Conservation (phyloP, 345 rosid genomes). For the Arabis hirsuta region DNA sequence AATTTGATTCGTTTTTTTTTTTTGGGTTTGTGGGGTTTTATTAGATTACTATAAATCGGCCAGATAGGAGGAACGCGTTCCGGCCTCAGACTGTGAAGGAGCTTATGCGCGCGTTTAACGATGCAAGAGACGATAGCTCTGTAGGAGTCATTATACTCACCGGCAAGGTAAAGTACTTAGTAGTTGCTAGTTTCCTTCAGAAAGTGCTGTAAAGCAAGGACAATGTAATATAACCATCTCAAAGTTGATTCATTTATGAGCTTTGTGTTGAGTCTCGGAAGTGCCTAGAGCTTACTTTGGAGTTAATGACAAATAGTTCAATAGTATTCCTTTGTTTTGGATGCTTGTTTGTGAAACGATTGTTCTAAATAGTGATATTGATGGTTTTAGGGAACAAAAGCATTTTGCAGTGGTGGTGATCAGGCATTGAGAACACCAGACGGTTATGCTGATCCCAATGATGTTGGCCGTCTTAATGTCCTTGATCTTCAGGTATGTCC, state of each 20-base stretch:
- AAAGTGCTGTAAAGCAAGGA: neutral
- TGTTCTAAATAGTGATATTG: constrained; percentile 22
- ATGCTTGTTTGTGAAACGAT: neutral
- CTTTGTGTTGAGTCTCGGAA: constrained; percentile 15
- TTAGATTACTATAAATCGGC: constrained; percentile 84
- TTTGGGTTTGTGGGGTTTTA: neutral
- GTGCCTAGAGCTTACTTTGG: neutral
- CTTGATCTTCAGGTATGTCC: constrained; percentile 79
- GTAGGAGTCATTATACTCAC: constrained; percentile 86
- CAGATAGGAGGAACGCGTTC: constrained; percentile 82
- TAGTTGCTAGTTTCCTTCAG: neutral
- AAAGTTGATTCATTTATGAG: neutral
- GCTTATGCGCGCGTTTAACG: constrained; percentile 74
- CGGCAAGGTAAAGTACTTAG: constrained; percentile 62
- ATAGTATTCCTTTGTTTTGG: constrained; percentile 1
- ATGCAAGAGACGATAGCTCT: constrained; percentile 82
- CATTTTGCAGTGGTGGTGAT: constrained; percentile 95
- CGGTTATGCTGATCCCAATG: constrained; percentile 79
- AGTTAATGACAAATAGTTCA: constrained; percentile 6
- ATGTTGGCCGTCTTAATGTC: constrained; percentile 76
- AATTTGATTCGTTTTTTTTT: neutral
- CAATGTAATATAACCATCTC: neutral
- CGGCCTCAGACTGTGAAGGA: constrained; percentile 79
- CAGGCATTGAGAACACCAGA: constrained; percentile 72
- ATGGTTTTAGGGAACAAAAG: constrained; percentile 72